A percentile compares a stretch with the other conserved stretches of the same genome.
Conservation (phyloP, 1,284 basidiomycete genomes). For the Ustilago xerochloae region DNA sequence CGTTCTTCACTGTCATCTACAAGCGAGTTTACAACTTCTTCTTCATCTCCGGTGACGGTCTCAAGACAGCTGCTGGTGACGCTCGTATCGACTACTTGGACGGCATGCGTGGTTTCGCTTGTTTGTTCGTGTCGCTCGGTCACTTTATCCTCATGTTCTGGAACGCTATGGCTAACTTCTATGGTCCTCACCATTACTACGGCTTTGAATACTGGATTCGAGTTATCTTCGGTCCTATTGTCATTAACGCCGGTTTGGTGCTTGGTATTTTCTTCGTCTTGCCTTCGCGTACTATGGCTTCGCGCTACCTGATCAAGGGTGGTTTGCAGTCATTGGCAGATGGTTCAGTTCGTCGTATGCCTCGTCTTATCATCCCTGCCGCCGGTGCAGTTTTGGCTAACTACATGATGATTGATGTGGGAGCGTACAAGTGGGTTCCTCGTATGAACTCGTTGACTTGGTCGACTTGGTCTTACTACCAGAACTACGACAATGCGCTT, state of each 20-base stretch:
- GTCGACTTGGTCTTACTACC: constrained; percentile 60
- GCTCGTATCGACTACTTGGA: constrained; percentile 60
- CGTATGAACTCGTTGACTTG: constrained; percentile 55
- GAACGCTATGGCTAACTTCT: constrained; percentile 45
- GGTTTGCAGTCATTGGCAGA: constrained; percentile 53
- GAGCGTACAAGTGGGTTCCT: constrained; percentile 56
- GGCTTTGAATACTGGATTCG: constrained; percentile 52
- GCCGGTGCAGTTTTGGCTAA: constrained; percentile 48
- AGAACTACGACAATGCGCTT: constrained; percentile 54
- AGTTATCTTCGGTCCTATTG: constrained; percentile 50
- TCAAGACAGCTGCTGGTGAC: constrained; percentile 46
- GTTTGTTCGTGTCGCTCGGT: constrained; percentile 56
- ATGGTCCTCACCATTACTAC: constrained; percentile 47
- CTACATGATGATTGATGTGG: constrained; percentile 59
- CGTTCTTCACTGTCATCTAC: constrained; percentile 44
- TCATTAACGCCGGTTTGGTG: constrained; percentile 53
- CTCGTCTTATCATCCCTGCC: constrained; percentile 55
- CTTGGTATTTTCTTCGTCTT: constrained; percentile 61
- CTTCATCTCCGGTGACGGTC: constrained; percentile 40
- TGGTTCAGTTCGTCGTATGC: constrained; percentile 56
- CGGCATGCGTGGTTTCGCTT: constrained; percentile 60
- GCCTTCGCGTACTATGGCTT: constrained; percentile 57
- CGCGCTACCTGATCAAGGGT: constrained; percentile 55
- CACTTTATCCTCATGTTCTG: constrained; percentile 62
- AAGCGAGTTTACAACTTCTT: constrained; percentile 35